phyloP scores from a whole-genome alignment of 192 early-diverging fungal species.

The Backusella tuberculispora region DNA sequence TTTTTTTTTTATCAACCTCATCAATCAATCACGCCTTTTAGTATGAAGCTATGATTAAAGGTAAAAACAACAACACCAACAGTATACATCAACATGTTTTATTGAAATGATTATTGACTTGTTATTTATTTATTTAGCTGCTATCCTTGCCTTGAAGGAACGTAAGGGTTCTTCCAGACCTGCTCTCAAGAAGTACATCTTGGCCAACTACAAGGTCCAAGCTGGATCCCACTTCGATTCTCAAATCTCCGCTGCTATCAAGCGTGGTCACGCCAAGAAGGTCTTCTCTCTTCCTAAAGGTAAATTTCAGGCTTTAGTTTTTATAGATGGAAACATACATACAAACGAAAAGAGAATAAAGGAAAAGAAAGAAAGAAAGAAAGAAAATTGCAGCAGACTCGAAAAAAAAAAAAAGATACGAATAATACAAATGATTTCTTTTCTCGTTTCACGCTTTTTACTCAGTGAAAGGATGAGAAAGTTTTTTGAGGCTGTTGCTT shows the following conservation, averaged over 20 bases:
- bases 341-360: background rate
- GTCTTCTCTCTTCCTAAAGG: conserved; percentile 72
- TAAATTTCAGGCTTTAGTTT: conserved; percentile 27
- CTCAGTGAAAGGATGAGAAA: background rate
- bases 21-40: background rate
- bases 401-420: background rate
- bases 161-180: conserved; percentile 71
- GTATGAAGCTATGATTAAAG: conserved; percentile 46
- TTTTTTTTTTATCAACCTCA: background rate
- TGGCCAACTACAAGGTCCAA: conserved; percentile 64
- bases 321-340: background rate
- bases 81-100: background rate
- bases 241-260: conserved; percentile 66
- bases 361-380: background rate
- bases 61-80: conserved; percentile 2
- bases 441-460: background rate
- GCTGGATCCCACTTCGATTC: conserved; percentile 54
- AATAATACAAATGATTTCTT: background rate
- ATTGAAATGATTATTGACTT: background rate
- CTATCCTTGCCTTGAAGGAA: conserved; percentile 65
- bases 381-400: background rate
- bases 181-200: conserved; percentile 81
- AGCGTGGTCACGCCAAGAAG: conserved; percentile 59
- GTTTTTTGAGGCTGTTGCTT: background rate
- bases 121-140: conserved; percentile 32